Evolutionary conservation across 2,329 filamentous ascomycete species (phyloP), one percentile per base, ranked within the genome.

Genomic region (Sporothrix variecibatus): DNA sequence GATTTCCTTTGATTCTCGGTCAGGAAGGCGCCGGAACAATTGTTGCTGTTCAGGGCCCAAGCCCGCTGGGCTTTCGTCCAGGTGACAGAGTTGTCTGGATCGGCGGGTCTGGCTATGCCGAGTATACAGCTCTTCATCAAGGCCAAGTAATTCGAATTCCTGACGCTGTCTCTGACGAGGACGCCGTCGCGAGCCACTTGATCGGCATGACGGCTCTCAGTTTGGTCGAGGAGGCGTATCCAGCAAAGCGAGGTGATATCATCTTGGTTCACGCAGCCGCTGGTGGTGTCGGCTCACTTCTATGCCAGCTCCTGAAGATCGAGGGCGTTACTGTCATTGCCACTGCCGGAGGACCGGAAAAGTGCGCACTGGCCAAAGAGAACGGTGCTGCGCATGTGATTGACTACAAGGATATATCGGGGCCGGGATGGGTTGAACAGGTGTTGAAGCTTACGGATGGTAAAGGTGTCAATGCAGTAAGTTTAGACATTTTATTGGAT

Each of bases 81-180:
- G 49, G 49, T 11, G 49, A 53, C 49, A 53, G 49, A 11, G 49
- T 53, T 53, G 49, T 53, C 49, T 53, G 49, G 49, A 53, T 53
- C 49, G 49, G 49, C 49, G 49, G 49, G 49, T 53, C 49, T 53
- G 49, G 49, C 49, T 53, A 53, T 53, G 49, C 49, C 49, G 49
- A 53, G 49, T 53, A 53, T 53, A 53, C 49, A 53, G 49, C 49
- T 53, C 49, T 53, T 53, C 49, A 53, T 53, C 49, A 53, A 53
- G 20, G 49, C 49, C 49, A 53, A 53, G 49, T 53, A 53, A 53
- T 53, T 53, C 49, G 49, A 53, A 53, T 53, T 53, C 49, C 49
- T 53, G 49, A 53, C 49, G 49, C 49, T 53, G 49, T 53, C 49
- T 53, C 49, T 53, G 49, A 53, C 49, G 9, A 53, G 49, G 49